Evolutionary conservation across 2,329 filamentous ascomycete genomes (phyloP).

Genomic region (Talaromyces albobiverticillius): DNA sequence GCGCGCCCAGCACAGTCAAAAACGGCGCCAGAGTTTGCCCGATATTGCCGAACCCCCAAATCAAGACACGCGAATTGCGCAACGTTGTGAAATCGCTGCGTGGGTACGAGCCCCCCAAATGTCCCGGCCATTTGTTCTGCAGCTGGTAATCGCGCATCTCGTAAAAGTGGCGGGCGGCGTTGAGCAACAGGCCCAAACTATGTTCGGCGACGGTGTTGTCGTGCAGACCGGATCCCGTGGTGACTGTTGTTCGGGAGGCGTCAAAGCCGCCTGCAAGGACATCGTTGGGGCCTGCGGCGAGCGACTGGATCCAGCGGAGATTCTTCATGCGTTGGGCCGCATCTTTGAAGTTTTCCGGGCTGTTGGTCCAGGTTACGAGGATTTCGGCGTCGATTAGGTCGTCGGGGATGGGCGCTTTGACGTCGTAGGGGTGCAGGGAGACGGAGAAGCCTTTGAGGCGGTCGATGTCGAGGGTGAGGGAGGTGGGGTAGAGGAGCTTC

Average conservation of each 20-base stretch:
- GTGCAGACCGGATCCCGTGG: conserved; percentile 63
- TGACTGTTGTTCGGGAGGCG: conserved; percentile 48
- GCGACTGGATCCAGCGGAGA: conserved; percentile 64
- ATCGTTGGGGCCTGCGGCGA: conserved; percentile 65
- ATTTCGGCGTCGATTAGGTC: conserved; percentile 59
- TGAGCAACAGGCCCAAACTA: conserved; percentile 50
- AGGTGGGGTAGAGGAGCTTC: conserved; percentile 68
- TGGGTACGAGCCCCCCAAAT: conserved; percentile 60
- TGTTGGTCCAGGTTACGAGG: conserved; percentile 63
- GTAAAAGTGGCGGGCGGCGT: conserved; percentile 53
- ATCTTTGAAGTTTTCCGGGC: conserved; percentile 56
- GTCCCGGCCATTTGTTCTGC: conserved; percentile 56
- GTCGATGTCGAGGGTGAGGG: conserved; percentile 55
- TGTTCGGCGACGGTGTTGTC: conserved; percentile 66
- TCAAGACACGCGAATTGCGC: conserved; percentile 55
- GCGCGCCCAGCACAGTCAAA: conserved; percentile 55
- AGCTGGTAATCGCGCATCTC: conserved; percentile 58
- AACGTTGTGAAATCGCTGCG: conserved; percentile 58
- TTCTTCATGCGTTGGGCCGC: conserved; percentile 55
- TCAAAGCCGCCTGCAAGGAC: conserved; percentile 62
- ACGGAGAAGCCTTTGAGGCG: conserved; percentile 59
- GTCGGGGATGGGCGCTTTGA: conserved; percentile 55
- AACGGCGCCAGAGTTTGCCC: conserved; percentile 59
- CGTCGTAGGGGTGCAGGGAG: conserved; percentile 59
- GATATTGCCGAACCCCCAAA: conserved; percentile 68